These are phyloP conservation scores for Gracilaria vermiculophylla DNA, from an alignment of 23 red algal genomes.

Conservation along the genomic window DNA sequence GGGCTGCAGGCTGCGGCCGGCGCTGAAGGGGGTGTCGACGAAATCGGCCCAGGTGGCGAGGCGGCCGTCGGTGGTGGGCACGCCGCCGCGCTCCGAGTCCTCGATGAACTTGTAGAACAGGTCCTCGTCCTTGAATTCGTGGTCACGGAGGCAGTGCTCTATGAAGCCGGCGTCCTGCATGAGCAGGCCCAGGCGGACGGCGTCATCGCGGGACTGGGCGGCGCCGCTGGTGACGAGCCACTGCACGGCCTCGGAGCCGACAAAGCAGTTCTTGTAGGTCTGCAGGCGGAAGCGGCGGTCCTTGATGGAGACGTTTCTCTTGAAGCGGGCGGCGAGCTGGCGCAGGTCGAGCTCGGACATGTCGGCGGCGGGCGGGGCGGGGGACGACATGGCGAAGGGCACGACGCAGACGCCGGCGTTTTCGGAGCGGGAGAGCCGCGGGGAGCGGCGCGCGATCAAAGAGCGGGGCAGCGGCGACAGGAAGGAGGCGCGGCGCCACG, in stretches of 20 bases:
- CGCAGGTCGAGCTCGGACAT: neutral
- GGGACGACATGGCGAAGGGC: neutral
- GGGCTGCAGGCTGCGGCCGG: slow-evolving; percentile 8
- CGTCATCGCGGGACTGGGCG: slow-evolving; percentile 28
- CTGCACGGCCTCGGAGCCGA: slow-evolving; percentile 67
- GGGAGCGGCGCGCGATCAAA: neutral
- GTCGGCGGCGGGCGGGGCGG: neutral
- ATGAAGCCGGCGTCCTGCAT: slow-evolving; percentile 56
- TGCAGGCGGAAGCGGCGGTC: slow-evolving; percentile 58
- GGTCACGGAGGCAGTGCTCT: slow-evolving; percentile 71
- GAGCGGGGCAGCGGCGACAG: neutral
- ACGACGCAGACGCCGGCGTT: neutral
- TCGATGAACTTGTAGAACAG: slow-evolving; percentile 75
- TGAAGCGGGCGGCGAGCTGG: slow-evolving; percentile 22
- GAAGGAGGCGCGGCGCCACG: neutral
- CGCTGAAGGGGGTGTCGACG: neutral
- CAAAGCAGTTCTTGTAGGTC: slow-evolving; percentile 59
- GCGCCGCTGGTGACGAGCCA: slow-evolving; percentile 53
- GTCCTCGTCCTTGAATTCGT: slow-evolving; percentile 64
- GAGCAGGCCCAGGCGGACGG: slow-evolving; percentile 64
- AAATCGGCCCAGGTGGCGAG: slow-evolving; percentile 69
- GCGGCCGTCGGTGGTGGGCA: slow-evolving; percentile 6
- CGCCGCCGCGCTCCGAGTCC: slow-evolving; percentile 44
- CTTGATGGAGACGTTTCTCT: slow-evolving; percentile 50
- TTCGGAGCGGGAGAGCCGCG: neutral